Percentiles rank a stretch among this genome's conserved stretches.
Conservation (phyloP, 306 rosid species). For the Malus orientalis region DNA sequence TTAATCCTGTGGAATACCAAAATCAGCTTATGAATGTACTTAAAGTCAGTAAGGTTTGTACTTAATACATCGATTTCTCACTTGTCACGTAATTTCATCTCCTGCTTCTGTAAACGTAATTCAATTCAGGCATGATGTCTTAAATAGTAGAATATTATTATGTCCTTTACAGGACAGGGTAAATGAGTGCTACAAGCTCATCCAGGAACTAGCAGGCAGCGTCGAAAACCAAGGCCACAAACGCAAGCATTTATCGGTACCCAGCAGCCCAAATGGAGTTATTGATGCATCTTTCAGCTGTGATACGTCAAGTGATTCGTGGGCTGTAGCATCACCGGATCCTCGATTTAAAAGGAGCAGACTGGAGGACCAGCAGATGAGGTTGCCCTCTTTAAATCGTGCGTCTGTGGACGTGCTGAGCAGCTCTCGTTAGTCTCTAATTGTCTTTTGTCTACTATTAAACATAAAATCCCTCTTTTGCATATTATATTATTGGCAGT, state of each 20-base stretch:
- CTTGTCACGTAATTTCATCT: neutral
- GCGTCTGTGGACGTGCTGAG: slow-evolving; percentile 42
- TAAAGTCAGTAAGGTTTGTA: slow-evolving; percentile 64
- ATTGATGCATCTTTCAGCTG: slow-evolving; percentile 53
- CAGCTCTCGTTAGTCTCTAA: slow-evolving; percentile 49
- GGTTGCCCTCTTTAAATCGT: slow-evolving; percentile 38
- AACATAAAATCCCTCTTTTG: slow-evolving; percentile 23
- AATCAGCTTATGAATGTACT: slow-evolving; percentile 61
- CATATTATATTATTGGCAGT: slow-evolving; percentile 33
- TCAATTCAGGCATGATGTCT: slow-evolving; percentile 1
- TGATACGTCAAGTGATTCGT: slow-evolving; percentile 62
- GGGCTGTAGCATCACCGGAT: slow-evolving; percentile 43
- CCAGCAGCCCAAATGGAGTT: slow-evolving; percentile 54
- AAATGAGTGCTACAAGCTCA: slow-evolving; percentile 56
- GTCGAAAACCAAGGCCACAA: slow-evolving; percentile 30
- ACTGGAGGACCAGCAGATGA: slow-evolving; percentile 60
- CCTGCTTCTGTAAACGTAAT: neutral
- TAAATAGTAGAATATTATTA: slow-evolving; percentile 4
- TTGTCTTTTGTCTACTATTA: slow-evolving; percentile 38
- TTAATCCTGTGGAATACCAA: slow-evolving; percentile 49
- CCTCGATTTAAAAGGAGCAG: slow-evolving; percentile 50
- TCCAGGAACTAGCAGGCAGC: slow-evolving; percentile 32
- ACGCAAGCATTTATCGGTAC: slow-evolving; percentile 41
- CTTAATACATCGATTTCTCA: slow-evolving; percentile 8
- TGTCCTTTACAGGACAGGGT: slow-evolving; percentile 49